Evolutionary conservation across 768 basidiomycete species (phyloP).

Genomic region (Exidia glandulosa): DNA sequence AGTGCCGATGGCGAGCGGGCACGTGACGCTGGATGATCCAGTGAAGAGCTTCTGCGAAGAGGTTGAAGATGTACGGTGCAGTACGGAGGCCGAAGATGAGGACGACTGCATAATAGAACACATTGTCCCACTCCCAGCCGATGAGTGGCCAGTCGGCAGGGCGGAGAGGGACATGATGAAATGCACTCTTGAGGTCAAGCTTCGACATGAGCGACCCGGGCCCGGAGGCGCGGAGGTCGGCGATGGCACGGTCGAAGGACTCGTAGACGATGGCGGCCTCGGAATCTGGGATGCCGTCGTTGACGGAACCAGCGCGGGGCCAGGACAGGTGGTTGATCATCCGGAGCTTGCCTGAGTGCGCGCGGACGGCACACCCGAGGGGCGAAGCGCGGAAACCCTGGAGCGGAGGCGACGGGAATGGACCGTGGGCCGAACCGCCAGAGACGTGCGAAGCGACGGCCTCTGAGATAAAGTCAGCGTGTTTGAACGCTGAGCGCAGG

Average conservation of each 20-base stretch:
- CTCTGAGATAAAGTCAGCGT: constrained; percentile 6
- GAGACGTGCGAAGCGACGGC: constrained; percentile 7
- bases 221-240: constrained; percentile 15
- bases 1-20: constrained; percentile 20
- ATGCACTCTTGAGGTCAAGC: no score
- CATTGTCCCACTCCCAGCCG: no score
- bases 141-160: no score
- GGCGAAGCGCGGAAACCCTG: constrained; percentile 12
- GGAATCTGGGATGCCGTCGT: constrained; percentile 17
- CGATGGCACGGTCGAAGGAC: constrained; percentile 8
- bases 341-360: constrained; percentile 8
- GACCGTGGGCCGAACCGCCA: constrained; percentile 8
- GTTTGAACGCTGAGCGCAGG: constrained; percentile 8
- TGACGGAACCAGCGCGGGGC: constrained; percentile 10
- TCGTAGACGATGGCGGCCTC: constrained; percentile 22
- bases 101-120: no score
- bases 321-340: constrained; percentile 13
- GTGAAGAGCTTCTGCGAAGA: constrained; percentile 29
- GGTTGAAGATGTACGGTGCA: constrained; percentile 10
- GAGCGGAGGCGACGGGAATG: constrained; percentile 11
- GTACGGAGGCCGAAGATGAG: no score
- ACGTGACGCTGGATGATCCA: constrained; percentile 30
- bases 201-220: constrained; percentile 12
- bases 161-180: no score
- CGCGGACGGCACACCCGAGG: constrained; percentile 11